Conservation (phyloP, 345 rosid species). For the Acer campestre region DNA sequence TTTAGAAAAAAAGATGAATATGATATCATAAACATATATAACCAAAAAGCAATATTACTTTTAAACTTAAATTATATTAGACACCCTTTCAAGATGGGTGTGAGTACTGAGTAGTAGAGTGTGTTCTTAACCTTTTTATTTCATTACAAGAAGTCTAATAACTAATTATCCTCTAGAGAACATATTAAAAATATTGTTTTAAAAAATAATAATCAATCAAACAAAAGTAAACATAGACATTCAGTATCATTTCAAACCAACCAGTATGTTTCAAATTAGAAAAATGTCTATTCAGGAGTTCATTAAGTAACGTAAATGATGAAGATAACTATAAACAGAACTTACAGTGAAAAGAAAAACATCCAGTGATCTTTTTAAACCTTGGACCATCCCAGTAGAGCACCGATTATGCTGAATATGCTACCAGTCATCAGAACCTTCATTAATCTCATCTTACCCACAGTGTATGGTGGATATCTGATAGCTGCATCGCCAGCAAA, state of each 20-base stretch:
- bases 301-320: neutral
- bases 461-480: slow-evolving; percentile 87
- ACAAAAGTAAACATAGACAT: neutral
- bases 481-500: slow-evolving; percentile 58
- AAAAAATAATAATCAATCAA: neutral
- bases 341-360: neutral
- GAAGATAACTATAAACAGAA: slow-evolving; percentile 1
- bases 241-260: neutral
- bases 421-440: slow-evolving; percentile 60
- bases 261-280: neutral
- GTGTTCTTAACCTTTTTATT: too few species aligned
- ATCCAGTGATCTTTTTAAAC: slow-evolving; percentile 17
- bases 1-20: too few species aligned
- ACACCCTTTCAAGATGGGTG: too few species aligned
- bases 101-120: too few species aligned
- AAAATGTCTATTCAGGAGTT: neutral
- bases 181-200: too few species aligned
- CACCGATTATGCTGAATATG: slow-evolving; percentile 47
- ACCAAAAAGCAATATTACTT: too few species aligned
- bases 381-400: slow-evolving; percentile 51
- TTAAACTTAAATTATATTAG: too few species aligned
- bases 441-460: slow-evolving; percentile 56
- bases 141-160: too few species aligned
- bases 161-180: too few species aligned
- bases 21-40: too few species aligned